Evolutionary conservation across 2,329 filamentous ascomycete species (phyloP).

Genomic region (Metarhizium robertsii): DNA sequence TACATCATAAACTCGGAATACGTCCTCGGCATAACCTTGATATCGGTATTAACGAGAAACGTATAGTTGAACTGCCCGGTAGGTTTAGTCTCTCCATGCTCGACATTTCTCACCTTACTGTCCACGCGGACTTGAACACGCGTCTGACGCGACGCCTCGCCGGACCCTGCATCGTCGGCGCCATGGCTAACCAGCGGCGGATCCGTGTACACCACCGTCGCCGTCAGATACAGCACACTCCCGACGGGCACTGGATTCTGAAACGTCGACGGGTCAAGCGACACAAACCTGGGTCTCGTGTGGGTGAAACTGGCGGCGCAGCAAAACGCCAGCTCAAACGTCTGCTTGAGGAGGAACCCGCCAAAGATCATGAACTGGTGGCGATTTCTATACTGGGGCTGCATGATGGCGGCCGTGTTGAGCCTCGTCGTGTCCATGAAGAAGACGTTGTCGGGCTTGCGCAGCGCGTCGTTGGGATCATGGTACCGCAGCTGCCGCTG

Average conservation of each 20-base stretch:
- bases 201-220: conserved; percentile 20
- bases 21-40: conserved; percentile 19
- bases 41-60: conserved; percentile 17
- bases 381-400: conserved; percentile 19
- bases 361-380: conserved; percentile 23
- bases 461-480: conserved; percentile 16
- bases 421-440: conserved; percentile 19
- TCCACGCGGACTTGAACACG: conserved; percentile 20
- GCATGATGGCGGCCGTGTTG: conserved; percentile 19
- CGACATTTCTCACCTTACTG: conserved; percentile 20
- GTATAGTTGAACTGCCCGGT: conserved; percentile 23
- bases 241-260: conserved; percentile 20
- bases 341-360: conserved; percentile 21
- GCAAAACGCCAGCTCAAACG: conserved; percentile 21
- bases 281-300: conserved; percentile 20
- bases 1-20: conserved; percentile 23
- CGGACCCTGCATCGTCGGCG: conserved; percentile 12
- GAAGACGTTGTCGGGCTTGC: conserved; percentile 16
- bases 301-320: conserved; percentile 22
- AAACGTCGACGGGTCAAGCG: conserved; percentile 20
- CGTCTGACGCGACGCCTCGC: conserved; percentile 14
- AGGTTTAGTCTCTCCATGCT: conserved; percentile 18
- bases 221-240: conserved; percentile 18
- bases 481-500: conserved; percentile 18
- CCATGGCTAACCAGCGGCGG: conserved; percentile 19